phyloP scores from a whole-genome alignment of 768 basidiomycete genomes.

The Lactifluus pinguis region DNA sequence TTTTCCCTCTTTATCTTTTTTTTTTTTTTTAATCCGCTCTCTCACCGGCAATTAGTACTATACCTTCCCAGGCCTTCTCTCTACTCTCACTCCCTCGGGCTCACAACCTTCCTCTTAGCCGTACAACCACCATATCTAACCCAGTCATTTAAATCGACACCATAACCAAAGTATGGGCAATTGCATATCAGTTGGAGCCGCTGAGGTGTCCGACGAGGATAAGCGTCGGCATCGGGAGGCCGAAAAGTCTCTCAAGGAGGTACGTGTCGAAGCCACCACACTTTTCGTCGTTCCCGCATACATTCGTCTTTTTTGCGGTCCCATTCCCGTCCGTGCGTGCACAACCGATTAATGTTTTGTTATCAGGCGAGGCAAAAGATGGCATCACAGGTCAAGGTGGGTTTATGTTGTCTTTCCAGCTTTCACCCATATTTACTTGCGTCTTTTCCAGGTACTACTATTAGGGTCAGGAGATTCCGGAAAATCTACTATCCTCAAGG shows the following conservation, averaged over 20 bases:
- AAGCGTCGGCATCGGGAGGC: conserved; percentile 55
- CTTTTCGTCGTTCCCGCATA: neutral
- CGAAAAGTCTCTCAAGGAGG: conserved; percentile 73
- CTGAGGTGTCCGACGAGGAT: conserved; percentile 63
- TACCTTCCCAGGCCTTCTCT: neutral
- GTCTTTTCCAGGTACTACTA: conserved; percentile 57
- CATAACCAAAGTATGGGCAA: conserved; percentile 13
- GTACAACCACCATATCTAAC: neutral
- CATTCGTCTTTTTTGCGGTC: neutral
- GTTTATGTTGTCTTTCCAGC: conserved; percentile 5
- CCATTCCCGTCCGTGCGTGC: too few species aligned
- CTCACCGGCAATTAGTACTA: neutral
- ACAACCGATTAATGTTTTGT: neutral
- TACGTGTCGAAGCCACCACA: conserved; percentile 26
- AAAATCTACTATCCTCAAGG: conserved; percentile 88
- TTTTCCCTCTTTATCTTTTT: neutral
- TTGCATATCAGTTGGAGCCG: conserved; percentile 46
- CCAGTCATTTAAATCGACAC: neutral
- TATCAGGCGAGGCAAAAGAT: conserved; percentile 32
- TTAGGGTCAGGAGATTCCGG: conserved; percentile 92
- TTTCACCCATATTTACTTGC: neutral
- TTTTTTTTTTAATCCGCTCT: neutral
- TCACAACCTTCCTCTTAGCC: neutral
- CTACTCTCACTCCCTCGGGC: neutral
- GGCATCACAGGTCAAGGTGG: conserved; percentile 68